Evolutionary conservation across 352 stramenopile genomes (phyloP), one percentile per base, ranked within the genome.

Genomic region (Pythium monospermum): DNA sequence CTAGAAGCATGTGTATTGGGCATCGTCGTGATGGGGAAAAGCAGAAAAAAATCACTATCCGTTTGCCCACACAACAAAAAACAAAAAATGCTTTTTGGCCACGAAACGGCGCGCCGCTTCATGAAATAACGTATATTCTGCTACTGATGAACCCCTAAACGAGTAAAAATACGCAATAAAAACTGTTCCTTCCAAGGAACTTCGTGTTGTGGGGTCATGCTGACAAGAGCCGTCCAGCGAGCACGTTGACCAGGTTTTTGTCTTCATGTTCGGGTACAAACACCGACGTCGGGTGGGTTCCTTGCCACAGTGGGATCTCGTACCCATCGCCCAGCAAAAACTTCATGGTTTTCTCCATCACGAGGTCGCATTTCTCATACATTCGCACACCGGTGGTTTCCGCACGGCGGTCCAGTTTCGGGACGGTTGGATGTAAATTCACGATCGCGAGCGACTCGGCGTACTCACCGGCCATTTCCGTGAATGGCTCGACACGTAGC

Each of bases 261-360:
- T 83, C 79, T 61, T 88, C 78, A 41, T 87, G 69, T 51, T 90
- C 81, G 5, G 76, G 79, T 16, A 77, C 62, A 71, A 90, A 90
- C 22, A 86, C 64, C 5, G 59, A 69, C 6, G 64, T 70, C 13
- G 77, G 49, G 50, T 92, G 81, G 30, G 76, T 41, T 4, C 81
- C 81, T 8, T 49, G 52, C 81, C 81, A 92, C 47, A 42, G 41
- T 0, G 78, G 81, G 28, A 92, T 74, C 25, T 71, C 63, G 40
- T 90, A 92, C 0, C 49, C 42, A 19, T 77, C 68, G 3, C 79
- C 76, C 18, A 75, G 59, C 8, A 92, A 57, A 39, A 66, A 84
- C 59, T 85, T 71, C 77, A 92, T 86, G 19, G 62, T 76, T 56
- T 79, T 84, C 37, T 69, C 64, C 76, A 92, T 88, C 31, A 92